phyloP scores from a whole-genome alignment of 2,329 filamentous ascomycete genomes.

The Stachybotrys elegans region DNA sequence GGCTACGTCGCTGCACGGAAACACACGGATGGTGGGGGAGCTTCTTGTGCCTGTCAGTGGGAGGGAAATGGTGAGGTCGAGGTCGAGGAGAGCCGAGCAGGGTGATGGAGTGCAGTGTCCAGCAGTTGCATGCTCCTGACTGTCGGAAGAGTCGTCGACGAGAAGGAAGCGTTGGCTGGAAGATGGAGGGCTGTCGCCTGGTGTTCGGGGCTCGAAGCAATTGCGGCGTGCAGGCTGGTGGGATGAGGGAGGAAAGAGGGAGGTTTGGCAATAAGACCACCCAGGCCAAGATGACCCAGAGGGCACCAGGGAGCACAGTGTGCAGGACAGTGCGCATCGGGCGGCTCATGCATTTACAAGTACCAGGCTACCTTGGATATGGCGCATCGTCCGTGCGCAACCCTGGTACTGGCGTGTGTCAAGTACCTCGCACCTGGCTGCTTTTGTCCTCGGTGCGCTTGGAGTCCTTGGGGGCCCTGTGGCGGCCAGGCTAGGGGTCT shows the following conservation, averaged over 20 bases:
- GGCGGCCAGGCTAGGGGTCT: too few relatives aligned
- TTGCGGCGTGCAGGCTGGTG: constrained; percentile 2
- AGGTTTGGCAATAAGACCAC: not conserved
- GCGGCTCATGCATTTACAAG: too few relatives aligned
- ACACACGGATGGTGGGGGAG: constrained; percentile 2
- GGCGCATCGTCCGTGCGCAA: too few relatives aligned
- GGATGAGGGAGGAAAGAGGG: not conserved
- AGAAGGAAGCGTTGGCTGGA: not conserved
- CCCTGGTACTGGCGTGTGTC: too few relatives aligned
- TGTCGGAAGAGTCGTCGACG: not conserved
- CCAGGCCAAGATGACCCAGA: not conserved
- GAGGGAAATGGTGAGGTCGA: not conserved
- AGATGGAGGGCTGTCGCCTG: not conserved
- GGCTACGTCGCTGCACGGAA: not conserved
- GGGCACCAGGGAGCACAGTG: too few relatives aligned
- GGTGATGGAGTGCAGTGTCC: not conserved
- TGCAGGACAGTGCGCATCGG: too few relatives aligned
- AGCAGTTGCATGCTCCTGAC: constrained; percentile 1
- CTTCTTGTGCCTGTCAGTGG: not conserved
- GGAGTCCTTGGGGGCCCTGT: too few relatives aligned
- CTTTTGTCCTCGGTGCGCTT: too few relatives aligned
- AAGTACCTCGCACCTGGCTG: too few relatives aligned
- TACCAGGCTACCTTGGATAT: too few relatives aligned
- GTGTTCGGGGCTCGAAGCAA: not conserved
- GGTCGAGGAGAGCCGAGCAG: not conserved